Evolutionary conservation across 2,329 filamentous ascomycete genomes (phyloP), one percentile per base, ranked within the genome.

Genomic region (Mycosphaerella sp.): DNA sequence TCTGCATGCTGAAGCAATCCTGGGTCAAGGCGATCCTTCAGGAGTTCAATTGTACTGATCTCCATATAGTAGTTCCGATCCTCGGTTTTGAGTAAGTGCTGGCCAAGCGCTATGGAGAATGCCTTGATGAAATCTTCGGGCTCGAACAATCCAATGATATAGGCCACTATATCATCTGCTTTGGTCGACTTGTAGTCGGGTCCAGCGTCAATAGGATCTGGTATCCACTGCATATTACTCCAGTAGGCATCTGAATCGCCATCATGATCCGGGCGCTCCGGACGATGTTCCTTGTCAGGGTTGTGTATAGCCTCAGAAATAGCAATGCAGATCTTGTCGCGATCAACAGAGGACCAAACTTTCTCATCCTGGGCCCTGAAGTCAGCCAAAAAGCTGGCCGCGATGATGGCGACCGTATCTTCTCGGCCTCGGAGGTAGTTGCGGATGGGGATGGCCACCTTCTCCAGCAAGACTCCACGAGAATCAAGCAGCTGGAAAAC

Each of bases 71-170:
- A 95, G 23, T 81, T 77, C 1, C 70, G 66, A 14, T 80, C 76
- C 57, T 85, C 84, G 45, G 81, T 82, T 54, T 77, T 75, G 14
- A 84, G 72, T 2, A 98, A 74, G 45, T 91, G 84, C 58, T 95
- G 89, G 4, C 87, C 88, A n/a, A 98, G 80, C 42, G 95, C 88
- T 50, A 80, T 83, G 66, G 95, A 90, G 58, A 98, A 86, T 69
- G 97, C 92, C 62, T 90, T 95, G 71, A 96, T 93, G 67, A 97
- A 97, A 44, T 96, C 92, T 62, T 91, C 89, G 14, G 87, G 86
- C 10, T 95, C 92, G 62, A 95, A 87, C 0, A 95, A 82, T 55
- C 84, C 86, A 62, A 97, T 87, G 42, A 98, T 76, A 49, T 90
- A 95, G 49, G 90, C 90, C 54, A 97, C 89, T 10, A 97, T 86